Base-by-base conservation (phyloP, 768 basidiomycete species). In the Podaxis sp. region DNA sequence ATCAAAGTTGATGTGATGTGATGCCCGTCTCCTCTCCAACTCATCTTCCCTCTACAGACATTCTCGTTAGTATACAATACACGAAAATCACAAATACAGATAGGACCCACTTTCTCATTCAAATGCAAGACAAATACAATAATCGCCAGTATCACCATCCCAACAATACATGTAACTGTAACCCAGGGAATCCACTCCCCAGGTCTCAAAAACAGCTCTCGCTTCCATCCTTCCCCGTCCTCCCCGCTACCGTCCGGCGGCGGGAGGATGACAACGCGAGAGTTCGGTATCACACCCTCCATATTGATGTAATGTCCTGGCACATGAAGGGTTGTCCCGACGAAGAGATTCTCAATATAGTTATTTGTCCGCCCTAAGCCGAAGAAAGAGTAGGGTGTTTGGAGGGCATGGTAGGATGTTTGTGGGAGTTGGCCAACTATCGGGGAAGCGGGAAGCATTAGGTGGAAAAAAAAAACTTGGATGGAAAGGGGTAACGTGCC, bases 171-270 rank as follows among this genome's bases (percentile, higher is more conserved):
- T 0, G 92, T 93, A 44, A 93, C 76, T n/a, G 91, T 96, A 13
- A 99, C 97, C 93, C 90, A 96, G 1, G 95, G 94, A 64, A 98
- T 95, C 95, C 96, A 99, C 69, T 93, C 91, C 17, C 97, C 97
- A 2, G 97, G 97, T 33, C 95, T 78, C 67, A 99, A 77, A 72
- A 93, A 99, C 65, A 99, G 76, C 75, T 96, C 90, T 56, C 88
- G 85, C 69, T 86, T 90, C 97, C 97, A 99, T 30, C 78, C 74
- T 13, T 82, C 82, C 3, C 81, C 84, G 22, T 79, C 78, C 6
- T 78, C 79, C 2, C 80, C 70, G 0, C 89, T 85, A 52, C 51
- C 53, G 55, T 48, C 46, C 15, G 46, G 24, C 1, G 61, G 61
- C 0, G 96, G 96, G 42, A 90, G 86, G 68, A 99, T 95, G n/a